A percentile compares a stretch with the other conserved stretches of the same genome.
phyloP scores from a whole-genome alignment of 2,329 filamentous ascomycete species.

The Dactylella cylindrospora region DNA sequence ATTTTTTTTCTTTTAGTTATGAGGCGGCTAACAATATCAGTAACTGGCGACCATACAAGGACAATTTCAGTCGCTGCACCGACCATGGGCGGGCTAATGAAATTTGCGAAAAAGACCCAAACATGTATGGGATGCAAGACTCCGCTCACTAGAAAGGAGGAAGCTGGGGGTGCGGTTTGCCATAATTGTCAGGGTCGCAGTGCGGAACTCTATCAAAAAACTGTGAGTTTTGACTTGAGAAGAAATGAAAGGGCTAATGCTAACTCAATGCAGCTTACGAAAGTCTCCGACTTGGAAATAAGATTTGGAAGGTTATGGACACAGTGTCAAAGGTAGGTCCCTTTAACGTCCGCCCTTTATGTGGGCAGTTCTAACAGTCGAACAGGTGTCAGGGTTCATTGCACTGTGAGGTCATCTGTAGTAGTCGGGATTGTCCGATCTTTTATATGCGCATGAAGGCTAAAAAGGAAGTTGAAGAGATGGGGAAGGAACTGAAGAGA shows the following conservation, averaged over 20 bases:
- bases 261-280: constrained; percentile 59
- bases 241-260: neutral
- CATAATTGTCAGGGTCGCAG: constrained; percentile 79
- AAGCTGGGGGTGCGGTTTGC: constrained; percentile 83
- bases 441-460: constrained; percentile 99
- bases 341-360: neutral
- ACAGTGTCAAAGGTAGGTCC: constrained; percentile 73
- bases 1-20: too few relatives aligned
- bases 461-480: constrained; percentile 97
- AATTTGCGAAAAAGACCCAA: constrained; percentile 95
- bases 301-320: constrained; percentile 93
- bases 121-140: constrained; percentile 99
- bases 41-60: constrained; percentile 93
- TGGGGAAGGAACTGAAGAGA: constrained; percentile 80
- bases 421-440: constrained; percentile 92
- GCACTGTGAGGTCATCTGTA: constrained; percentile 98
- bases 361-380: constrained; percentile 55
- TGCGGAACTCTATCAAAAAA: constrained; percentile 91
- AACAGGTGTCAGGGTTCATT: constrained; percentile 94
- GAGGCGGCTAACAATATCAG: constrained; percentile 15
- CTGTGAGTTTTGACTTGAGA: constrained; percentile 50
- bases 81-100: constrained; percentile 91
- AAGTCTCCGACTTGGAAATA: constrained; percentile 88
- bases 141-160: constrained; percentile 75
- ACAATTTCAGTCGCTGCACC: constrained; percentile 89